These are phyloP conservation scores for Tricholoma bakamatsutake DNA, from an alignment of 768 basidiomycete genomes.

Conservation along the genomic window DNA sequence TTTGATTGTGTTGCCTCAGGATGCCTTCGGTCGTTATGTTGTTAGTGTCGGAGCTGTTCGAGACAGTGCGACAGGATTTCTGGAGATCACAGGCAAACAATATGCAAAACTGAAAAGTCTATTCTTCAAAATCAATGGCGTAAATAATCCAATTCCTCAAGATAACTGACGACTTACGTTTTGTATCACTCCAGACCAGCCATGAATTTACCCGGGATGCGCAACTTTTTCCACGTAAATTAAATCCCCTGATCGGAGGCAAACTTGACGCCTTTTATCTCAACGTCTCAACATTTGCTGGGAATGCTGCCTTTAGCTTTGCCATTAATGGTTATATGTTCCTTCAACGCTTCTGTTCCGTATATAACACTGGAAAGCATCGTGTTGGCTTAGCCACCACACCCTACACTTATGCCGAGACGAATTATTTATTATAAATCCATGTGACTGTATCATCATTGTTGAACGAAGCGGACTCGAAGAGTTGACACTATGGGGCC, in stretches of 20 bases:
- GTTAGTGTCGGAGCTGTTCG: conserved; percentile 37
- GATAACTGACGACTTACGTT: background rate
- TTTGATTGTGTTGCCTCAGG: conserved; percentile 42
- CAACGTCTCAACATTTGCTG: conserved; percentile 28
- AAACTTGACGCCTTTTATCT: conserved; percentile 25
- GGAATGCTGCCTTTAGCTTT: conserved; percentile 53
- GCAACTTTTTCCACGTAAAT: conserved; percentile 30
- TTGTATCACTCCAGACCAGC: conserved; percentile 19
- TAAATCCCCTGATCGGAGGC: conserved; percentile 31
- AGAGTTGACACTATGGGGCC: too few relatives aligned
- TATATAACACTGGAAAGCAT: too few relatives aligned
- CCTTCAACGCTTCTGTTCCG: conserved; percentile 61
- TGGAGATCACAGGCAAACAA: conserved; percentile 43
- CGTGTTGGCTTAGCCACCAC: conserved; percentile 55
- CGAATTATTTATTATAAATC: conserved; percentile 32
- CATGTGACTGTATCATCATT: background rate
- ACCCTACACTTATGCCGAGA: conserved; percentile 39
- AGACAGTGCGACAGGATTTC: conserved; percentile 40
- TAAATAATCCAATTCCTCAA: conserved; percentile 19
- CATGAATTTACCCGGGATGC: conserved; percentile 34
- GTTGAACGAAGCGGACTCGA: background rate
- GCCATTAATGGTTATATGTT: conserved; percentile 49
- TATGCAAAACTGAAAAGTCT: too few relatives aligned
- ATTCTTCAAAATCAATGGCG: conserved; percentile 48
- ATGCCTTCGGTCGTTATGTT: conserved; percentile 39